Conservation (phyloP, 208 protist species). For the Lotmaria passim region DNA sequence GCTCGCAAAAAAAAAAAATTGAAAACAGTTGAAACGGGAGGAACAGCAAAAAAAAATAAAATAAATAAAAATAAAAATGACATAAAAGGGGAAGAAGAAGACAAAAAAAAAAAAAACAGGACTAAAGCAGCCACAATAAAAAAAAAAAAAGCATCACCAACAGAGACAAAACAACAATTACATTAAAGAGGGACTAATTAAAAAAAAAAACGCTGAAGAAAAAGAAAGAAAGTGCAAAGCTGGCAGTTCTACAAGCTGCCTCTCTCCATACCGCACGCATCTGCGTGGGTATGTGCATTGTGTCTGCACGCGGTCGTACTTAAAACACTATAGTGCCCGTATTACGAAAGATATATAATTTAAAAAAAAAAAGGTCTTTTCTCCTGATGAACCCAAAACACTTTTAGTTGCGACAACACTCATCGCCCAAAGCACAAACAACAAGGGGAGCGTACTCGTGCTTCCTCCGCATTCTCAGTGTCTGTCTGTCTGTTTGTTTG, state of each 20-base stretch:
- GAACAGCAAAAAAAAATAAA: constrained; percentile 16
- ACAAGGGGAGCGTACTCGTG: not conserved
- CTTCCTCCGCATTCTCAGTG: not conserved
- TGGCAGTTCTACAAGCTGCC: not conserved
- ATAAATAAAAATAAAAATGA: constrained; percentile 22
- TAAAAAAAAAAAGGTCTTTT: too few relatives aligned
- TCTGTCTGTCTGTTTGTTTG: constrained; percentile 3
- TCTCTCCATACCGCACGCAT: not conserved
- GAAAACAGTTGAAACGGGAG: constrained; percentile 20
- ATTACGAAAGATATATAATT: too few relatives aligned
- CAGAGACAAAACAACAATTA: not conserved
- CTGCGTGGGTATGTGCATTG: not conserved
- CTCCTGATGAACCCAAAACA: too few relatives aligned
- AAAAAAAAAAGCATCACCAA: constrained; percentile 5
- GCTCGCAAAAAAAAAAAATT: constrained; percentile 10
- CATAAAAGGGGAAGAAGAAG: not conserved
- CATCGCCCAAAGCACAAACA: too few relatives aligned
- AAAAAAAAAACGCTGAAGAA: constrained; percentile 26
- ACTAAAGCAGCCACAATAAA: not conserved
- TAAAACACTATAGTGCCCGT: too few relatives aligned
- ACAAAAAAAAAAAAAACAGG: not conserved
- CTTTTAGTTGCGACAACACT: too few relatives aligned
- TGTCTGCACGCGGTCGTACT: not conserved
- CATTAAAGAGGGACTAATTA: not conserved
- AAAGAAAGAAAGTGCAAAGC: not conserved